Conservation (phyloP, 805 yeast genomes). For the Kazachstania taianensis region DNA sequence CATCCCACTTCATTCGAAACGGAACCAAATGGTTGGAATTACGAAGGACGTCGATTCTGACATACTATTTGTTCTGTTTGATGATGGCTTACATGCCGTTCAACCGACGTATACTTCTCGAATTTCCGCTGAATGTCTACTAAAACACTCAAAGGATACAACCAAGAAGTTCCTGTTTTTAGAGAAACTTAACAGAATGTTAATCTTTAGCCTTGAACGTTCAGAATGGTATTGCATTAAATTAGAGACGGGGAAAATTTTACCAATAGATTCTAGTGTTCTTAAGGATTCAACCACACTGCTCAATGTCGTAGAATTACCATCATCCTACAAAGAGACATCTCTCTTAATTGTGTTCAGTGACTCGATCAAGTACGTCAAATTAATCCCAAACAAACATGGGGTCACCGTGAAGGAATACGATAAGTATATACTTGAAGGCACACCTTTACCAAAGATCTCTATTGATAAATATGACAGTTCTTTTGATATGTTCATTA, state of each 20-base stretch:
- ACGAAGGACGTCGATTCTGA: too few species aligned
- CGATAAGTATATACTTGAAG: too few species aligned
- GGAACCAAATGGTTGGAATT: too few species aligned
- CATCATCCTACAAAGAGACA: constrained; percentile 1
- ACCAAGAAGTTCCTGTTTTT: constrained; percentile 17
- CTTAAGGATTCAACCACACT: constrained; percentile 3
- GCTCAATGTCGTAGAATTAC: constrained; percentile 9
- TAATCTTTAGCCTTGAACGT: constrained; percentile 14
- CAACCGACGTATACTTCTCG: constrained; percentile 16
- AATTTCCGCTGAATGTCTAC: constrained; percentile 14
- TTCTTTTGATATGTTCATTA: too few species aligned
- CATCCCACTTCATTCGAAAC: too few species aligned
- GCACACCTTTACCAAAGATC: too few species aligned
- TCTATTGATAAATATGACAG: too few species aligned
- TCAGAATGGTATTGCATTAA: constrained; percentile 23
- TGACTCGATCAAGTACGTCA: constrained; percentile 10
- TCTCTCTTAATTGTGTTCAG: constrained; percentile 10
- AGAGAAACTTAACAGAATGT: constrained; percentile 20
- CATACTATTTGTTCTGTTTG: constrained; percentile 16
- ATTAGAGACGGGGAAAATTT: constrained; percentile 19
- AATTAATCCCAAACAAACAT: constrained; percentile 11
- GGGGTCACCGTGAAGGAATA: constrained; percentile 8
- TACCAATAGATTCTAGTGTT: constrained; percentile 7
- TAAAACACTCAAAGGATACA: constrained; percentile 17
- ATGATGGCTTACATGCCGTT: constrained; percentile 17